Conservation (phyloP, 1,284 basidiomycete genomes). For the Cutaneotrichosporon daszewskae region DNA sequence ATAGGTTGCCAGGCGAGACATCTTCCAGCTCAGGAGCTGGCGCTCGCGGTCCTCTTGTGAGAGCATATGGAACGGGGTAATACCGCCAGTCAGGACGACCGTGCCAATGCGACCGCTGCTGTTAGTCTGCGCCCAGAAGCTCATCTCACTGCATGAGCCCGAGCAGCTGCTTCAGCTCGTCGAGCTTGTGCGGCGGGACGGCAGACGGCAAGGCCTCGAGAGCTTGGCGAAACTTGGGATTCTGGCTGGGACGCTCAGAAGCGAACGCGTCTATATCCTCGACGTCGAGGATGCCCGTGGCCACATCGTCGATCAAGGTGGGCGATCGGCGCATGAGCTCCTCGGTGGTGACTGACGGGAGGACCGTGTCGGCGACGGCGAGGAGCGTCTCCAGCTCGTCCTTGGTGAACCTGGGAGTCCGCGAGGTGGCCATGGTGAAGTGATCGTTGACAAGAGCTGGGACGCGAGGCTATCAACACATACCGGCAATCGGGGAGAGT, state of each 20-base stretch:
- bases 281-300: conserved; percentile 8
- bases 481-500: too few species aligned
- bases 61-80: conserved; percentile 14
- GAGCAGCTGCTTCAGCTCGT: conserved; percentile 20
- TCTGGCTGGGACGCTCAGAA: conserved; percentile 8
- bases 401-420: conserved; percentile 5
- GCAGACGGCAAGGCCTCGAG: conserved; percentile 6
- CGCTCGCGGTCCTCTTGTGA: conserved; percentile 8
- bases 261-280: conserved; percentile 12
- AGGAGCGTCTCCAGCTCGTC: conserved; percentile 15
- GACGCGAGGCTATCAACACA: too few species aligned
- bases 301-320: conserved; percentile 6
- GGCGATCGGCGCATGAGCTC: conserved; percentile 10
- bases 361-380: conserved; percentile 20
- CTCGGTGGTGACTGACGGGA: conserved; percentile 12
- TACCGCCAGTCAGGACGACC: conserved; percentile 5
- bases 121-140: background rate
- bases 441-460: background rate
- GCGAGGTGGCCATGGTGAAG: background rate
- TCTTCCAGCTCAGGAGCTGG: conserved; percentile 11
- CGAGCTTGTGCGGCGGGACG: conserved; percentile 11
- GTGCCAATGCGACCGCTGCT: conserved; percentile 7
- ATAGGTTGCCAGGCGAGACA: conserved; percentile 2
- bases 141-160: conserved; percentile 17
- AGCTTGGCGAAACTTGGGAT: conserved; percentile 1